These are phyloP conservation scores for Talaromyces nanjingensis DNA, from an alignment of 495 filamentous ascomycete genomes.

Conservation along the genomic window DNA sequence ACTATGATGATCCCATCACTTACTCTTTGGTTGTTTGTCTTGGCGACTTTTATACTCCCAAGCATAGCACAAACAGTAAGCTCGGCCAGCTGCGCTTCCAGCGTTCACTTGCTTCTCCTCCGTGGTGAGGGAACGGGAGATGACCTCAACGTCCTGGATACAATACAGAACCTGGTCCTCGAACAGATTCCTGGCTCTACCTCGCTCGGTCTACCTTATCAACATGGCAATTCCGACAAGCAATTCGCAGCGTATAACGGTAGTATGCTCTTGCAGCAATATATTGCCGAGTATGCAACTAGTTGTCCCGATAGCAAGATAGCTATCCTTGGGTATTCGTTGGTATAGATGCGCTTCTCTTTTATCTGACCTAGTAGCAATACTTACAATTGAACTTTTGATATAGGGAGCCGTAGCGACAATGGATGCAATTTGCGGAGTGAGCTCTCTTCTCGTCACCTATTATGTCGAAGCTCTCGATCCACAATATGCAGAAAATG, in stretches of 20 bases:
- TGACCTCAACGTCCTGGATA: slow-evolving; percentile 22
- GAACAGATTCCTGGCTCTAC: slow-evolving; percentile 21
- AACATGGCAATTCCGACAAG: slow-evolving; percentile 15
- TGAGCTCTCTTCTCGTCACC: slow-evolving; percentile 17
- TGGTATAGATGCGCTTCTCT: slow-evolving; percentile 3
- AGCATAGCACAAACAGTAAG: slow-evolving; percentile 12
- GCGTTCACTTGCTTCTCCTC: slow-evolving; percentile 22
- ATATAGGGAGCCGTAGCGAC: slow-evolving; percentile 15
- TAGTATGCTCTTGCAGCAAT: slow-evolving; percentile 20
- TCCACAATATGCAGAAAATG: slow-evolving; percentile 14
- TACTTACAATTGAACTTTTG: neutral
- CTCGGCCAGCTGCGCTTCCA: slow-evolving; percentile 17
- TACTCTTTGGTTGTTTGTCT: neutral
- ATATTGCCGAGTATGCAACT: slow-evolving; percentile 16
- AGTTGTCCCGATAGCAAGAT: slow-evolving; percentile 20
- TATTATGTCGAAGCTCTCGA: slow-evolving; percentile 13
- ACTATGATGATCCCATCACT: neutral
- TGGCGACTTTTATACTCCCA: neutral
- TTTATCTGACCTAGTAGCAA: neutral
- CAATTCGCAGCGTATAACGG: slow-evolving; percentile 15
- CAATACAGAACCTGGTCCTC: slow-evolving; percentile 19
- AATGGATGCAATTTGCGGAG: slow-evolving; percentile 25
- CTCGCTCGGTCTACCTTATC: slow-evolving; percentile 19
- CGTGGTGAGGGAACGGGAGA: slow-evolving; percentile 22
- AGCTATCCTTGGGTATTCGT: slow-evolving; percentile 20